A percentile compares a stretch with the other conserved stretches of the same genome.
Conservation (phyloP, 2,329 filamentous ascomycete species). For the Botrytis elliptica region DNA sequence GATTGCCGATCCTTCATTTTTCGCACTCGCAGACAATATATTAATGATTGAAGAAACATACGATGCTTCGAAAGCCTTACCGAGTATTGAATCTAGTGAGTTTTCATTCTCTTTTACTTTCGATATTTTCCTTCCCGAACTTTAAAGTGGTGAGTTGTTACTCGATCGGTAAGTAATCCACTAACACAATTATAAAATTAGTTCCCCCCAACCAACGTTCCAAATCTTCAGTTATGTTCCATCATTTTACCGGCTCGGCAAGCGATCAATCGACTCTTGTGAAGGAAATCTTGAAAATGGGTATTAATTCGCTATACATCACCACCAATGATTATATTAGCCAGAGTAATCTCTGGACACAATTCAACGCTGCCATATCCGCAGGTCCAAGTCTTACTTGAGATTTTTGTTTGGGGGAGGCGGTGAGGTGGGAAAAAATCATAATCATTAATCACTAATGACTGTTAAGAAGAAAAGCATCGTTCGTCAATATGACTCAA, state of each 20-base stretch:
- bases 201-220: not conserved
- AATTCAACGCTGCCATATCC: not conserved
- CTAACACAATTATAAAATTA: too few species aligned
- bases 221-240: not conserved
- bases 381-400: too few species aligned
- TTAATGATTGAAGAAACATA: not conserved
- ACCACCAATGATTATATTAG: not conserved
- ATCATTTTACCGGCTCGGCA: not conserved
- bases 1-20: not conserved
- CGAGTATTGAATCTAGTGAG: not conserved
- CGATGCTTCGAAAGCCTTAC: not conserved
- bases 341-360: not conserved
- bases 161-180: too few species aligned
- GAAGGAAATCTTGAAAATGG: not conserved
- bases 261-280: not conserved
- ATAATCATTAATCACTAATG: not conserved
- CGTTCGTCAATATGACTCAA: not conserved
- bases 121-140: not conserved
- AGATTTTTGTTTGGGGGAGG: not conserved
- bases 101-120: not conserved
- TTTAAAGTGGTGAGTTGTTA: not conserved
- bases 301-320: not conserved
- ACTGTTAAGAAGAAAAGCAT: not conserved
- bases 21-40: not conserved
- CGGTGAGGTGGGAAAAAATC: not conserved